Base-by-base conservation (phyloP, 371 early-diverging fungal species). In the Mucor racemosus region DNA sequence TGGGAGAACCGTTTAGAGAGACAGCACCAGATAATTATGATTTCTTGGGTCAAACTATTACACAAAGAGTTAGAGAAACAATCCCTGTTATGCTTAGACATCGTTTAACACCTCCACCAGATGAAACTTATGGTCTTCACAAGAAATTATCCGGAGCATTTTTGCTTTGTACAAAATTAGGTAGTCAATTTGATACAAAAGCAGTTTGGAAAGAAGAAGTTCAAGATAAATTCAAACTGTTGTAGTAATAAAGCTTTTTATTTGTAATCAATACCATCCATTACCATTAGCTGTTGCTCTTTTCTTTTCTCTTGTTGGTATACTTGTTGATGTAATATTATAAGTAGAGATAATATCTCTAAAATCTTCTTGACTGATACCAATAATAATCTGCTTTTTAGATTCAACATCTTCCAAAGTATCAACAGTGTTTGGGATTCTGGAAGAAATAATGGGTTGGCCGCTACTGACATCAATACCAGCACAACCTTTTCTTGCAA, bases 61-160 rank as follows among this genome's bases (percentile, higher is more conserved):
- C 97, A 1, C 75, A 74, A 21, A 81, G 91, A 1, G 94, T 99
- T 15, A 90, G 94, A 48, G 89, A 90, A 33, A 88, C 91, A 13
- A 97, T 99, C 62, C 99, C 99, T 7, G 88, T 92, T 14, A 99
- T 99, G 97, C 85, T 99, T 59, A 85, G 90, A 53, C 91, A 97
- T 65, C 82, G 98, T 36, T 73, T 99, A 58, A 97, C 96, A 6
- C 98, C 99, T 7, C 99, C 99, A 15, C 99, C 99, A 7, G 98
- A 97, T 65, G 98, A 95, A 72, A 94, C 95, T 1, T 98, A 98
- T 75, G 93, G 95, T 15, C 81, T 98, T 71, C 99, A 99, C 69
- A 87, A 98, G 58, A 98, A 97, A 72, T 82, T 99, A 21, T 93
- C 94, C 7, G 98, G 99, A 1, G 94, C 93, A 0, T 98, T 95